Base-by-base conservation (phyloP, 2,329 filamentous ascomycete genomes). In the Cercospora zeae-maydis region DNA sequence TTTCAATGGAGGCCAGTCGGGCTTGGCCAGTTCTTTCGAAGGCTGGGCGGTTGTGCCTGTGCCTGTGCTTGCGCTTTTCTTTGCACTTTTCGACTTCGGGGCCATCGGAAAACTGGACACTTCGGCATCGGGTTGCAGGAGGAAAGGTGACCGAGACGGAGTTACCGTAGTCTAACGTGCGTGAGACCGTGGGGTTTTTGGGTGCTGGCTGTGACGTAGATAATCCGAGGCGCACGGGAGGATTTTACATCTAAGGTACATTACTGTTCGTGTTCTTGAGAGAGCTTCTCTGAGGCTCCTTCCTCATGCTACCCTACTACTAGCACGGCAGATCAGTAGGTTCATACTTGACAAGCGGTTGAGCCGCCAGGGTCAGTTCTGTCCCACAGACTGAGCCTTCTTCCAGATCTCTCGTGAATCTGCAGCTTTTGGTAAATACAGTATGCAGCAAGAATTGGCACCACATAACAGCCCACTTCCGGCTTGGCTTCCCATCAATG, bases 1-100 rank as follows among this genome's bases (percentile, higher is more conserved):
- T 66, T 83, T 84, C 74, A 96, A 86, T 21, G 80, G 77, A 36
- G 91, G 91, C 91, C 91, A 93, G 71, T 87, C 80, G 16, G 57
- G 57, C 19, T n/a, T 53, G 84, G 83, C 14, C 7, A 27, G 6
- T 30, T 31, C 59, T 56, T 55, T 14, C 5, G 27, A 21, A n/a
- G 27, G 3, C 10, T 19, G 13, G 16, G 27, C 39, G 33, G 16
- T 9, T 24, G 39, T 24, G 2, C 9, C 21, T 9, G 33, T 39
- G n/a, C 21, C 31, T n/a, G 33, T 42, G 9, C 3, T 39, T n/a
- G n/a, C n/a, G 31, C 21, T 9, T 7, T 45, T 59, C 47, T 63
- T 59, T 19, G 36, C 55, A 30, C 24, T 42, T 37, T 58, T 54
- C 31, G 61, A n/a, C 11, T 52, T 59, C 16, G 61, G 57, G 9